Evolutionary conservation across 306 rosid species (phyloP), one percentile per base, ranked within the genome.

Genomic region (Acacia crassicarpa): DNA sequence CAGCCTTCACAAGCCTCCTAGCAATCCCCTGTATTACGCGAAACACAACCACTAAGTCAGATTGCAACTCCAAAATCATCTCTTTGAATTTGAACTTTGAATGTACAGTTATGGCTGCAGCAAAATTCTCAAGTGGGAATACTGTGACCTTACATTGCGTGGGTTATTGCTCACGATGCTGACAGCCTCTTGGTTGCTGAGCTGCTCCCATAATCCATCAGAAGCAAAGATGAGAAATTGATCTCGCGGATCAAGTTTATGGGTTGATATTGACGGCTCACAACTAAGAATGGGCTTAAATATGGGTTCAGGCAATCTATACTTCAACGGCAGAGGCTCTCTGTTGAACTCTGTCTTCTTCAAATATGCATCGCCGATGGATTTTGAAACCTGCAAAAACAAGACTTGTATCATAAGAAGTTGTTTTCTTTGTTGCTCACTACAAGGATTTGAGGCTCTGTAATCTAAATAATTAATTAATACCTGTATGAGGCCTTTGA

Each of bases 401-500:
- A 2, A 54, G 13, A 53, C 25, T 5, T 20, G 11, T 53, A 19
- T 19, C 25, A 61, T 46, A n/a, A 51, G 30, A n/a, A 69, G 74
- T 48, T 72, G 9, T 54, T 56, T 9, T 14, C 38, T 51, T 66
- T 25, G 56, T 54, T 30, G 11, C 71, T 44, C 46, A 11, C 16
- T 67, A 12, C n/a, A 67, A 53, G n/a, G 45, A 45, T 74, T 68
- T 54, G 45, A 20, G 20, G 58, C 58, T 35, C 4, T 67, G 27
- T 20, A 67, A 74, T 68, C 72, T 44, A 53, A 46, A 25, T 38
- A 8, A 5, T 16, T 48, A 4, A 48, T 4, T 0, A 48, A 20
- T 86, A 95, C 99, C 97, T 95, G 99, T 67, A 95, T 95, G 85
- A 95, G 90, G 81, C 99, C 99, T 82, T 95, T 95, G 3, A 95